phyloP scores from a whole-genome alignment of 179 eudicot genomes.

The Spergularia azorica region DNA sequence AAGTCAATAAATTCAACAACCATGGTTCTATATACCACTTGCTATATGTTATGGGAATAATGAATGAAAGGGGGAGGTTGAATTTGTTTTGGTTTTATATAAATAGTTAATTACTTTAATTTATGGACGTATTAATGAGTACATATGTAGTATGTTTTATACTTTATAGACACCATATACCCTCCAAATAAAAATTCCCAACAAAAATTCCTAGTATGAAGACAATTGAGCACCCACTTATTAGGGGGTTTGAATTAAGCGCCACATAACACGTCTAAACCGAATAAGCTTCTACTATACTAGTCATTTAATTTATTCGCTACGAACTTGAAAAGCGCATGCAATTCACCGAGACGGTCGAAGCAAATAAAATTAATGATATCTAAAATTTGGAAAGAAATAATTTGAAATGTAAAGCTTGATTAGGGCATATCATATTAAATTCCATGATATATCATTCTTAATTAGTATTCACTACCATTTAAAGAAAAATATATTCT shows the following conservation, averaged over 20 bases:
- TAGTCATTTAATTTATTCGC: background rate
- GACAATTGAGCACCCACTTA: constrained; percentile 5
- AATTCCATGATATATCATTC: background rate
- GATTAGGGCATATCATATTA: too few relatives aligned
- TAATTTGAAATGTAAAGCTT: background rate
- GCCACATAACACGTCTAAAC: constrained; percentile 1
- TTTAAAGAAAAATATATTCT: background rate
- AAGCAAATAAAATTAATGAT: background rate
- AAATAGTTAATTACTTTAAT: background rate
- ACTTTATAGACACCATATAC: too few relatives aligned
- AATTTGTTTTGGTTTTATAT: background rate
- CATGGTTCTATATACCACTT: background rate
- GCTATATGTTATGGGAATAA: background rate
- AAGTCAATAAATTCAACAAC: background rate
- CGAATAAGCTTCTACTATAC: background rate
- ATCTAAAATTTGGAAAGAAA: background rate
- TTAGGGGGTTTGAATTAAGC: background rate
- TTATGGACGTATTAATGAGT: background rate
- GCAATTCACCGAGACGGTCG: too few relatives aligned
- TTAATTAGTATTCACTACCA: background rate
- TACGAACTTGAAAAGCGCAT: too few relatives aligned
- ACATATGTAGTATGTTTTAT: too few relatives aligned
- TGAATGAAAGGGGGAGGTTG: background rate
- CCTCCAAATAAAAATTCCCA: background rate
- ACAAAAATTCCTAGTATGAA: background rate